Evolutionary conservation across 345 rosid species (phyloP).

Genomic region (Excoecaria cochinchinensis): DNA sequence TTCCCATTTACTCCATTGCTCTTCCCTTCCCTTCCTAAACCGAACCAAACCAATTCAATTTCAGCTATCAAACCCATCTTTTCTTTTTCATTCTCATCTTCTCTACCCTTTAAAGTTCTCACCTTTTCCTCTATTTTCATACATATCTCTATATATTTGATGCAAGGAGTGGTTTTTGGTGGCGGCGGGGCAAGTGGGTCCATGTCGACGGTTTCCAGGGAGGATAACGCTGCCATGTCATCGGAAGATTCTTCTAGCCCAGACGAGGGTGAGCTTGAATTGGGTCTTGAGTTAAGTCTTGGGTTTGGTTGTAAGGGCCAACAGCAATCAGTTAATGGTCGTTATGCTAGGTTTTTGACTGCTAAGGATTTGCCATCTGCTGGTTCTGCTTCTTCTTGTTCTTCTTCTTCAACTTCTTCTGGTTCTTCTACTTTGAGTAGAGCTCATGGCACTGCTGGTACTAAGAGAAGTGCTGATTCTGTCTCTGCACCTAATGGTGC

Average conservation of each 20-base stretch:
- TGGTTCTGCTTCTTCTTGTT: slow-evolving; percentile 34
- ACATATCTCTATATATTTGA: slow-evolving; percentile 12
- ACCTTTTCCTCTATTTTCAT: background rate
- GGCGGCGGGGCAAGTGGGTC: slow-evolving; percentile 35
- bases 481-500: slow-evolving; percentile 44
- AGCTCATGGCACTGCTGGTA: slow-evolving; percentile 46
- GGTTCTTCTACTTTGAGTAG: slow-evolving; percentile 47
- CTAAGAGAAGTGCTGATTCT: slow-evolving; percentile 71
- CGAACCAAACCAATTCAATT: background rate
- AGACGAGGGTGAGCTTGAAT: slow-evolving; percentile 51
- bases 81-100: background rate
- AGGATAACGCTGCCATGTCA: slow-evolving; percentile 42
- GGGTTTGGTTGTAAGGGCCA: slow-evolving; percentile 33
- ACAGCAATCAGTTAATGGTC: slow-evolving; percentile 14
- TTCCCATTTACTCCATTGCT: slow-evolving; percentile 13
- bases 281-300: slow-evolving; percentile 64
- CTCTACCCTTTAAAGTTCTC: background rate
- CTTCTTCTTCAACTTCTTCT: slow-evolving; percentile 47
- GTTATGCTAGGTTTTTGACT: slow-evolving; percentile 48
- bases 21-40: background rate
- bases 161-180: slow-evolving; percentile 17
- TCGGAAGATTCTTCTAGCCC: slow-evolving; percentile 81
- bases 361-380: slow-evolving; percentile 52
- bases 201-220: slow-evolving; percentile 54
- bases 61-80: background rate